Base-by-base conservation (phyloP, 495 filamentous ascomycete genomes). In the Hypoxylon intermedium region DNA sequence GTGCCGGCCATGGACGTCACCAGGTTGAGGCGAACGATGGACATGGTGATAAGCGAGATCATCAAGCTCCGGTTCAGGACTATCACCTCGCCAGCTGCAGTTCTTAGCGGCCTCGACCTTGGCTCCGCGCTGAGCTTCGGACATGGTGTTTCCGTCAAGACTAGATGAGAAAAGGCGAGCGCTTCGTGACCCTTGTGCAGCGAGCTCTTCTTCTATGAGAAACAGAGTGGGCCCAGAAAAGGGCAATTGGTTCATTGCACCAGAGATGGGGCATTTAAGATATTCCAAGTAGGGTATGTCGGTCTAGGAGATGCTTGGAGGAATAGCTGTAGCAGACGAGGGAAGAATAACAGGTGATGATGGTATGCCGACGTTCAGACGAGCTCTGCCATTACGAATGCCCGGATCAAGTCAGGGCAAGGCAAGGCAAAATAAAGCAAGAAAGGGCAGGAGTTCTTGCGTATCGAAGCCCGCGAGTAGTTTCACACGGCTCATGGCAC, bases 111-210 rank as follows among this genome's bases (percentile, higher is more conserved):
- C 58, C 24, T 58, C 52, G 6, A 58, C 42, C 21, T 70, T 60
- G 19, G 48, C 24, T 21, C 57, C 52, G 4, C 38, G 56, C 21
- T 60, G 55, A 28, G 28, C 47, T 46, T 42, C 54, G 11, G 42
- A 55, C 51, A 68, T 52, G n/a, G 38, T 57, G 53, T 53, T 50
- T 42, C 65, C 61, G 48, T 70, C 58, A 11, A 66, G 40, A 20
- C 15, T 31, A 42, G 26, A 42, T 19, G 43, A 19, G 18, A 26
- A 21, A 34, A 44, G 2, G 6, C n/a, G 6, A 18, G 41, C 15
- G 24, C 51, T 13, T 41, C 20, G 42, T 2, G 34, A 34, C 30
- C 53, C 30, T 4, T 23, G 20, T 37, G 26, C 49, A 41, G n/a
- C 33, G 40, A 34, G 18, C 3, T 58, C 24, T n/a, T 61, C 18